These are phyloP conservation scores for Oryza nivara DNA, from an alignment of 176 grass and related monocot species.

Conservation along the genomic window DNA sequence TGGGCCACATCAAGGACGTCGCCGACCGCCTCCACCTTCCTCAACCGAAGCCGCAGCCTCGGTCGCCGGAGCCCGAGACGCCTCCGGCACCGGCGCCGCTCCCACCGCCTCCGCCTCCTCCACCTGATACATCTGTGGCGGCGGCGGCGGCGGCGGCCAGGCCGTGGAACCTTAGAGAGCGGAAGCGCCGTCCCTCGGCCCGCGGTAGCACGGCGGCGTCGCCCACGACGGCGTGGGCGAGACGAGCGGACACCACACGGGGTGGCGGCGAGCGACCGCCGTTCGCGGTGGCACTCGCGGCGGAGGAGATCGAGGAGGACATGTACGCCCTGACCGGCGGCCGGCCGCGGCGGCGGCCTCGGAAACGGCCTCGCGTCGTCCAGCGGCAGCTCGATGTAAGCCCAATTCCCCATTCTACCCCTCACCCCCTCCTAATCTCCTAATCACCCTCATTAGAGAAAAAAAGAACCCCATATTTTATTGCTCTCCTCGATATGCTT, in stretches of 20 bases:
- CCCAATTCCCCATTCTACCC: conserved; percentile 47
- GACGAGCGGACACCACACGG: background rate
- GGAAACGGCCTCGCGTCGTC: conserved; percentile 75
- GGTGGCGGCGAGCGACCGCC: conserved; percentile 29
- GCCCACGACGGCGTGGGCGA: conserved; percentile 10
- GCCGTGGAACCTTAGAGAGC: conserved; percentile 88
- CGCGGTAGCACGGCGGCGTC: background rate
- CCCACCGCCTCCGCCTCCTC: background rate
- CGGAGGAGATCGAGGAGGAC: conserved; percentile 95
- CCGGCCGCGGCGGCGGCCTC: conserved; percentile 84
- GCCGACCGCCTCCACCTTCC: conserved; percentile 49
- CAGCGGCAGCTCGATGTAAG: conserved; percentile 95
- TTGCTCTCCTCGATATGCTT: conserved; percentile 34
- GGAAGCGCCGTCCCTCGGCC: conserved; percentile 37
- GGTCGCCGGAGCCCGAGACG: conserved; percentile 3
- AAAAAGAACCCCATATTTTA: conserved; percentile 18
- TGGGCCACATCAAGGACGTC: conserved; percentile 63
- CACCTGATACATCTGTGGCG: background rate
- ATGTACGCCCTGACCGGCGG: conserved; percentile 90
- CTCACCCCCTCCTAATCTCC: background rate
- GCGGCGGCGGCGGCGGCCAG: background rate
- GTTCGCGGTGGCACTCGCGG: conserved; percentile 63
- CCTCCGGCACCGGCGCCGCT: background rate
- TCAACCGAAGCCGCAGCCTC: background rate
- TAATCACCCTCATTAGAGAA: conserved; percentile 7